These are phyloP conservation scores for Botryotinia calthae DNA, from an alignment of 2,329 filamentous ascomycete genomes.

Conservation along the genomic window DNA sequence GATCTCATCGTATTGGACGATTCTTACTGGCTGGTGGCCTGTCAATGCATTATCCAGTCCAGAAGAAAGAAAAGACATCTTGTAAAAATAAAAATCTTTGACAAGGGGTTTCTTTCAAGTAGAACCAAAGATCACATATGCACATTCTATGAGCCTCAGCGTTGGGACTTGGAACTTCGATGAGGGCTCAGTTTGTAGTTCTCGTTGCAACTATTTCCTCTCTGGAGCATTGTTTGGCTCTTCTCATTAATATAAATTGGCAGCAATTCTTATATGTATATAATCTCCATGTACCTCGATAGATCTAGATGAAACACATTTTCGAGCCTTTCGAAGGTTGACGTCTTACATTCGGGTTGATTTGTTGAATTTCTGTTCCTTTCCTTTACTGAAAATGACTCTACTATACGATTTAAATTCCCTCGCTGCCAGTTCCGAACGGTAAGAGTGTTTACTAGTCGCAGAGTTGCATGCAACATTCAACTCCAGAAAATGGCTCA, in stretches of 20 bases:
- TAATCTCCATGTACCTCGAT: neutral
- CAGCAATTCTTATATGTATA: neutral
- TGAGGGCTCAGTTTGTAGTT: neutral
- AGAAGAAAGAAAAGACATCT: neutral
- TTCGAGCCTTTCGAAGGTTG: neutral
- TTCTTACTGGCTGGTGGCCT: neutral
- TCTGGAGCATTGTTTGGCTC: neutral
- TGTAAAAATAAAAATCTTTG: neutral
- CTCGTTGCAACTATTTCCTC: neutral
- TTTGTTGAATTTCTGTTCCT: neutral
- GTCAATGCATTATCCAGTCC: neutral
- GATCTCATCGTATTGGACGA: neutral
- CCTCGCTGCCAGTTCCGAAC: neutral
- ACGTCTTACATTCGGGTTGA: neutral
- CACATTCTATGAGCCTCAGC: neutral
- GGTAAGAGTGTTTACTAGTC: neutral
- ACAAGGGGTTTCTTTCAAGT: too few species aligned
- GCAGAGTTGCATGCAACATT: neutral
- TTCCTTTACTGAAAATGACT: neutral
- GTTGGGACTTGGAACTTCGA: too few species aligned
- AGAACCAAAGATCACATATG: too few species aligned
- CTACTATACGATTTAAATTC: neutral
- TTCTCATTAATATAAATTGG: neutral
- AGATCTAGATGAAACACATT: neutral
- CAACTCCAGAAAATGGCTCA: neutral